Conservation (phyloP, 176 grass and related monocot genomes). For the Oryza glumipatula region DNA sequence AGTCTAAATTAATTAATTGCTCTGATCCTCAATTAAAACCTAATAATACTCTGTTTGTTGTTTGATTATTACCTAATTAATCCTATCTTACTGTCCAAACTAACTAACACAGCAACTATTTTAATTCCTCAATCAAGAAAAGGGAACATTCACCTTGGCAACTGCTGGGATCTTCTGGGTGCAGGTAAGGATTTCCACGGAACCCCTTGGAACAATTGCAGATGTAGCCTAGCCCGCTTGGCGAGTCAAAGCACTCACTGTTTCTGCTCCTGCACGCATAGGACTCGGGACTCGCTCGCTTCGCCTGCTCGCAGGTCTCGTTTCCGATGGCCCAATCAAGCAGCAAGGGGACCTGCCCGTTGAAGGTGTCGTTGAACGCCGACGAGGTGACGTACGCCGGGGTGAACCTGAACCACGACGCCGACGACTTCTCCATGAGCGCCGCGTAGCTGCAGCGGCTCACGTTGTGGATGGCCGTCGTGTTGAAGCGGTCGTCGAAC, state of each 20-base stretch:
- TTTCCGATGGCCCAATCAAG: conserved; percentile 46
- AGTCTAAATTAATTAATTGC: too few relatives aligned
- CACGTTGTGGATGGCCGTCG: background rate
- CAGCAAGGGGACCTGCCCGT: background rate
- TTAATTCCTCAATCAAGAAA: background rate
- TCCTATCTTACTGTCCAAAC: too few relatives aligned
- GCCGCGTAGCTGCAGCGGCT: conserved; percentile 35
- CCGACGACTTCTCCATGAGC: conserved; percentile 3
- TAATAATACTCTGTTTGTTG: too few relatives aligned
- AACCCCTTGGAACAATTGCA: conserved; percentile 30
- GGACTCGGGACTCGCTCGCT: too few relatives aligned
- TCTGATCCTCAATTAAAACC: too few relatives aligned
- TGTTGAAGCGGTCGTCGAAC: conserved; percentile 19
- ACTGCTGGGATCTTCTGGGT: background rate
- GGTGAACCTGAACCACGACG: background rate
- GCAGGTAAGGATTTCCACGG: background rate
- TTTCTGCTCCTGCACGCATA: background rate
- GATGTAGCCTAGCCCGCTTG: conserved; percentile 18
- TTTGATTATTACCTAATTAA: too few relatives aligned
- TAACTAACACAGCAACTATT: too few relatives aligned
- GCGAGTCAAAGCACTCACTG: background rate
- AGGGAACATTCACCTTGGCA: conserved; percentile 13
- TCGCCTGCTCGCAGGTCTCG: background rate
- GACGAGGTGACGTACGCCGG: background rate
- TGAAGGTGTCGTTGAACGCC: background rate